Percentiles rank a stretch among this genome's conserved stretches.
These are phyloP conservation scores for Mycena kentingensis DNA, from an alignment of 768 basidiomycete species.

Conservation along the genomic window DNA sequence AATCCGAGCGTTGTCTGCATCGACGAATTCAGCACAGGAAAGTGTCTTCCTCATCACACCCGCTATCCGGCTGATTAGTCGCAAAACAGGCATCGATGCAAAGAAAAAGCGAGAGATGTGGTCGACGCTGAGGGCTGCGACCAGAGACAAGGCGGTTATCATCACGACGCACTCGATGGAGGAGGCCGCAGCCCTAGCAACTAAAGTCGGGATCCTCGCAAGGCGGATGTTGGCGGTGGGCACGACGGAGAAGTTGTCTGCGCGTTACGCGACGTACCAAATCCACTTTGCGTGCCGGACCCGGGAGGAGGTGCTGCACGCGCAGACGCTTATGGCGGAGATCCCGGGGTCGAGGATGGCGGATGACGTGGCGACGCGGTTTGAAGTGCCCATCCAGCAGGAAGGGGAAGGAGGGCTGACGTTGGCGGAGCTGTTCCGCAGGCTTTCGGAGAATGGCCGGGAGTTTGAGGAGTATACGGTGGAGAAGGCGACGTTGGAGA, in stretches of 20 bases:
- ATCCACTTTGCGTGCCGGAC: conserved; percentile 73
- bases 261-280: conserved; percentile 73
- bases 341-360: conserved; percentile 66
- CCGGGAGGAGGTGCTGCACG: conserved; percentile 57
- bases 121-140: conserved; percentile 65
- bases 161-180: conserved; percentile 85
- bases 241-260: conserved; percentile 60
- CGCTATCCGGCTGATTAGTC: no score
- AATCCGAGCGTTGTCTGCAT: conserved; percentile 79
- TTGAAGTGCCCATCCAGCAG: conserved; percentile 74
- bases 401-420: conserved; percentile 42
- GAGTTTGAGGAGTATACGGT: conserved; percentile 70
- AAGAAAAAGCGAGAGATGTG: conserved; percentile 87
- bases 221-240: conserved; percentile 72
- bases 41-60: no score
- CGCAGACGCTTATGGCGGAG: conserved; percentile 60
- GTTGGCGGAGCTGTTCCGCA: conserved; percentile 59
- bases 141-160: conserved; percentile 67
- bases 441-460: conserved; percentile 51
- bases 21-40: conserved; percentile 82
- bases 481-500: conserved; percentile 69
- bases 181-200: conserved; percentile 77
- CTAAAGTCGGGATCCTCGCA: conserved; percentile 75
- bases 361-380: conserved; percentile 75
- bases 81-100: conserved; percentile 82